phyloP scores from a whole-genome alignment of 176 grass and related monocot genomes.

The Ampelocalamus luodianensis region DNA sequence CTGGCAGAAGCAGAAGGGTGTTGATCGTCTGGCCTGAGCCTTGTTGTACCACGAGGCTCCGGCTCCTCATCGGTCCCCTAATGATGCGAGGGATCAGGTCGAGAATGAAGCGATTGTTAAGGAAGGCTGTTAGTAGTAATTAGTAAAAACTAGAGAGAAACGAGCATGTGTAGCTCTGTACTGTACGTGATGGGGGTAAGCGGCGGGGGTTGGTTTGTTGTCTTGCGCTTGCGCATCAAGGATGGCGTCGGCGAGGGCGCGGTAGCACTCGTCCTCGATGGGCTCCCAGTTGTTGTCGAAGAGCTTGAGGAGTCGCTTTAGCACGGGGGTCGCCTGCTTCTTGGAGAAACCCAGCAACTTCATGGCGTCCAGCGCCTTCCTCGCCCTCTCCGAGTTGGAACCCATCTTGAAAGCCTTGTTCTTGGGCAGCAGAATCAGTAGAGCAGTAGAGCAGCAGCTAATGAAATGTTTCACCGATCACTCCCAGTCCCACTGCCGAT shows the following conservation, averaged over 20 bases:
- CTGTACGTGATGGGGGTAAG: slow-evolving; percentile 1
- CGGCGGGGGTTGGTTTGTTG: background rate
- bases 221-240: slow-evolving; percentile 19
- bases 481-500: background rate
- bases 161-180: background rate
- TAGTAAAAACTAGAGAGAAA: background rate
- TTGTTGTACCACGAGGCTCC: slow-evolving; percentile 4
- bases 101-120: background rate
- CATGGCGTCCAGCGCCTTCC: slow-evolving; percentile 50
- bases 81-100: background rate
- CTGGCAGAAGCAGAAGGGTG: slow-evolving; percentile 4
- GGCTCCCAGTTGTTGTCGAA: slow-evolving; percentile 65
- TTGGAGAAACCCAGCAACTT: slow-evolving; percentile 53
- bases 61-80: background rate
- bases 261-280: slow-evolving; percentile 77
- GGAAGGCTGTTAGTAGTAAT: background rate
- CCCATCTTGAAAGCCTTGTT: slow-evolving; percentile 24
- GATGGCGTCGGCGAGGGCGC: slow-evolving; percentile 62
- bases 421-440: background rate
- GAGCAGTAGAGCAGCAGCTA: no score
- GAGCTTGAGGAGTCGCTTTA: slow-evolving; percentile 56
- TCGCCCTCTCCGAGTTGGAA: slow-evolving; percentile 38
- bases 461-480: background rate
- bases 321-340: slow-evolving; percentile 36
- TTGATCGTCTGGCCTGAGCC: background rate